These are phyloP conservation scores for Pilasporangium apinafurcum DNA, from an alignment of 352 stramenopile species.

Conservation along the genomic window DNA sequence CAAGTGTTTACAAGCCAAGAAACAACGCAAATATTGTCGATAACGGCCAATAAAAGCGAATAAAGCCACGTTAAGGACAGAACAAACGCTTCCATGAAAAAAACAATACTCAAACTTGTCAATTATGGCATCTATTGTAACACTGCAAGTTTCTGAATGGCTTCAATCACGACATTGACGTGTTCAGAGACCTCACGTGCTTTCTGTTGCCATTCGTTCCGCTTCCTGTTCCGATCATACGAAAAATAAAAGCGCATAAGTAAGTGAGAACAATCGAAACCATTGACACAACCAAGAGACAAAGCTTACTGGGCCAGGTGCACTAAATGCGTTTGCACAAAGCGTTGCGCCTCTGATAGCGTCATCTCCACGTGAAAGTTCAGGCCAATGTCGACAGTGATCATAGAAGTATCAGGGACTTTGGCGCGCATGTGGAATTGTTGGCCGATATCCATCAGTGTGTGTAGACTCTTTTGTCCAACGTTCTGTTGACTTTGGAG, in stretches of 20 bases:
- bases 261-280: background rate
- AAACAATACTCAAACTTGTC: background rate
- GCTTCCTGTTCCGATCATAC: conserved; percentile 30
- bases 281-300: background rate
- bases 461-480: conserved; percentile 13
- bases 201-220: conserved; percentile 61
- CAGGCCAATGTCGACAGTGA: conserved; percentile 66
- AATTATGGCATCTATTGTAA: conserved; percentile 34
- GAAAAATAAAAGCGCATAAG: background rate
- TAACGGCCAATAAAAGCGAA: too few species aligned
- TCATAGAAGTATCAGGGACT: conserved; percentile 40
- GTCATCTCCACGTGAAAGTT: conserved; percentile 82
- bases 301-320: conserved; percentile 38
- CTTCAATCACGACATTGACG: conserved; percentile 68
- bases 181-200: conserved; percentile 62
- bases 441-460: conserved; percentile 67
- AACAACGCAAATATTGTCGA: too few species aligned
- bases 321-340: conserved; percentile 45
- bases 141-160: conserved; percentile 65
- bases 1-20: too few species aligned
- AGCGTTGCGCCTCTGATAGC: conserved; percentile 40
- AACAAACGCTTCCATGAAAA: too few species aligned
- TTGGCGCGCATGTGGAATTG: conserved; percentile 72
- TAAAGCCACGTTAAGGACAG: too few species aligned
- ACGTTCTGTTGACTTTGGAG: conserved; percentile 9